Percentiles rank a stretch among this genome's conserved stretches.
These are phyloP conservation scores for Verticillium albo-atrum DNA, from an alignment of 2,329 filamentous ascomycete genomes.

Conservation along the genomic window DNA sequence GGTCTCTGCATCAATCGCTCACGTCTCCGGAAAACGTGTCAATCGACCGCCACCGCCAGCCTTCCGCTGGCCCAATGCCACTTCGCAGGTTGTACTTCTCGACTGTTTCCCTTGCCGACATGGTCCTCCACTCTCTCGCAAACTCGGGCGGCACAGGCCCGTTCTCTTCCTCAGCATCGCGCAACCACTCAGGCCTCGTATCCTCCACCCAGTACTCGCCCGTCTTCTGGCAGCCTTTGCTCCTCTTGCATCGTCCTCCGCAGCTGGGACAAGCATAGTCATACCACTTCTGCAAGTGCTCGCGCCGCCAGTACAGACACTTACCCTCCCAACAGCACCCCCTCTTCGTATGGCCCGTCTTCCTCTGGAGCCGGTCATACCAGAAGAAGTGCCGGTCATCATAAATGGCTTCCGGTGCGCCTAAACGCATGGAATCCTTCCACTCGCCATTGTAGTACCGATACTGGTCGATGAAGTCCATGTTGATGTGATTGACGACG, in stretches of 20 bases:
- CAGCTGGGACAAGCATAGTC: not conserved
- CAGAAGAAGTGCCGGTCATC: not conserved
- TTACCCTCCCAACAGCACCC: not conserved
- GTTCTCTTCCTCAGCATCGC: not conserved
- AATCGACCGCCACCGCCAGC: not conserved
- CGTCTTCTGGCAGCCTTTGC: not conserved
- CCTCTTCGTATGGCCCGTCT: not conserved
- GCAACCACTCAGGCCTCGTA: not conserved
- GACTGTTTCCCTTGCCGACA: not conserved
- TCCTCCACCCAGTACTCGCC: not conserved
- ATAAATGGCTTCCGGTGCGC: not conserved
- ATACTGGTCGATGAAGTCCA: not conserved
- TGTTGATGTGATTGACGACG: not conserved
- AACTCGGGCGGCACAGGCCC: not conserved
- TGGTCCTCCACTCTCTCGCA: not conserved
- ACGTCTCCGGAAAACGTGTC: not conserved
- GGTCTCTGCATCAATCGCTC: not conserved
- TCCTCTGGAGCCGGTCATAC: not conserved
- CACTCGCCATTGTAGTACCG: not conserved
- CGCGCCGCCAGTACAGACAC: not conserved
- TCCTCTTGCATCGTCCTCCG: not conserved
- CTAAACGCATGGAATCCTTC: not conserved
- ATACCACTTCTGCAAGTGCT: not conserved
- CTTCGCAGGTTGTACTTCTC: not conserved
- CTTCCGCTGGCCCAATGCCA: not conserved